Conservation (phyloP, 2,329 filamentous ascomycete genomes). For the Epichloe festucae region DNA sequence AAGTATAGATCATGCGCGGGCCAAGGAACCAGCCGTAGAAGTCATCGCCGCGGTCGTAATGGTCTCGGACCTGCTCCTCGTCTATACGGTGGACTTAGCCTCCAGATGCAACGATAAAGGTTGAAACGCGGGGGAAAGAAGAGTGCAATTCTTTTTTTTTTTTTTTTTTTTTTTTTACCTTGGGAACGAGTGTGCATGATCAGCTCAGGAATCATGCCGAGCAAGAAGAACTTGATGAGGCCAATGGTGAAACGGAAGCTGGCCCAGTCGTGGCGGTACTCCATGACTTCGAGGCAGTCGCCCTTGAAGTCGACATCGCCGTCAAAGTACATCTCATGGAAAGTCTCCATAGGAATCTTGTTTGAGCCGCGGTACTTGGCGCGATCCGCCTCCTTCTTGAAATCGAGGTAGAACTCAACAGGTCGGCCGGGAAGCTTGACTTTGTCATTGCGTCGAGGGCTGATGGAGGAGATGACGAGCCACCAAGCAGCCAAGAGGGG, state of each 20-base stretch:
- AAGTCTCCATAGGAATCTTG: conserved; percentile 84
- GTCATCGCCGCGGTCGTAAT: conserved; percentile 96
- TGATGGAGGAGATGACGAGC: conserved; percentile 66
- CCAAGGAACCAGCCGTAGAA: conserved; percentile 99
- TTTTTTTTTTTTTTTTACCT: conserved; percentile 24
- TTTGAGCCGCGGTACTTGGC: conserved; percentile 61
- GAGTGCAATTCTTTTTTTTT: too few species aligned
- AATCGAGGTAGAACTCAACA: conserved; percentile 81
- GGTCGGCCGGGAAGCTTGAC: conserved; percentile 73
- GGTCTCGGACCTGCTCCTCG: conserved; percentile 92
- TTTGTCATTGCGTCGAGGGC: conserved; percentile 87
- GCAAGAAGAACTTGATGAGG: conserved; percentile 79
- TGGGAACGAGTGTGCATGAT: conserved; percentile 88
- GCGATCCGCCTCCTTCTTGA: conserved; percentile 52
- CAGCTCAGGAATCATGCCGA: conserved; percentile 77
- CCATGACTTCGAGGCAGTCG: conserved; percentile 75
- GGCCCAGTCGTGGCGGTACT: conserved; percentile 95
- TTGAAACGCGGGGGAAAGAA: too few species aligned
- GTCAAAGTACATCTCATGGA: conserved; percentile 97
- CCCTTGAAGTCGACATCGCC: conserved; percentile 92
- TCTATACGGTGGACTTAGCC: conserved; percentile 25
- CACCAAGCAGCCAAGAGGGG: conserved; percentile 77
- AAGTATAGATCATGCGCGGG: conserved; percentile 98
- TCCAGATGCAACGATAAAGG: too few species aligned
- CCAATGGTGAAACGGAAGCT: conserved; percentile 81